Evolutionary conservation across 495 filamentous ascomycete species (phyloP), one percentile per base, ranked within the genome.

Genomic region (Saxophila tyrrhenica): DNA sequence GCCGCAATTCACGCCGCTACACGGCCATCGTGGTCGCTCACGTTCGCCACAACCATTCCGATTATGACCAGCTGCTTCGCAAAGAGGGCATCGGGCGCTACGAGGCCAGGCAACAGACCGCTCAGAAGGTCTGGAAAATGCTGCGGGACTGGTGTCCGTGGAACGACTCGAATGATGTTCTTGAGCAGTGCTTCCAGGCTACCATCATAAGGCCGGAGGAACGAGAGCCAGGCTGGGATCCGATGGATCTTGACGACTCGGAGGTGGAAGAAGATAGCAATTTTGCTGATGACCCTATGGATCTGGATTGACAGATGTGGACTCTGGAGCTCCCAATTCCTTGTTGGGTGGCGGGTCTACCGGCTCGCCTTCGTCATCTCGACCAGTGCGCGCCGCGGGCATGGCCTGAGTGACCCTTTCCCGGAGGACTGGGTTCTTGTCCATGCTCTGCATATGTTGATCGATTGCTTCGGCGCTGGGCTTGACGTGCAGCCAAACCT

Each of bases 21-120:
- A 58, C 54, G 11, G 52, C 47, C 47, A 58, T 62, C 44, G 51
- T 55, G 25, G 55, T 85, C 59, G 89, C 89, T 49, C 86, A 94
- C 69, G 88, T 94, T 61, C 78, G 89, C 25, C 89, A 95, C 64
- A 73, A 73, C 25, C 85, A 92, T 65, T 95, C 86, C 21, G 74
- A 85, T 51, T 95, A 95, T 67, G 89, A 95, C 68, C 71, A 77
- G 56, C 72, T 94, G 22, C 72, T 95, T 25, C 81, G 75, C 53
- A 71, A 76, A 44, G 78, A 74, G 9, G 70, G 68, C 5, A 87
- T 80, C 64, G 59, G 54, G 51, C 50, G 59, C 1, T 72, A 76
- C 41, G 85, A 86, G 55, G 88, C 89, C 20, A 77, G 89, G 1
- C 17, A 32, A 9, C 38, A 20, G 23, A 58, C 55, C 8, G 8